Evolutionary conservation across 306 rosid species (phyloP), one percentile per base, ranked within the genome.

Genomic region (Medicago ruthenica): DNA sequence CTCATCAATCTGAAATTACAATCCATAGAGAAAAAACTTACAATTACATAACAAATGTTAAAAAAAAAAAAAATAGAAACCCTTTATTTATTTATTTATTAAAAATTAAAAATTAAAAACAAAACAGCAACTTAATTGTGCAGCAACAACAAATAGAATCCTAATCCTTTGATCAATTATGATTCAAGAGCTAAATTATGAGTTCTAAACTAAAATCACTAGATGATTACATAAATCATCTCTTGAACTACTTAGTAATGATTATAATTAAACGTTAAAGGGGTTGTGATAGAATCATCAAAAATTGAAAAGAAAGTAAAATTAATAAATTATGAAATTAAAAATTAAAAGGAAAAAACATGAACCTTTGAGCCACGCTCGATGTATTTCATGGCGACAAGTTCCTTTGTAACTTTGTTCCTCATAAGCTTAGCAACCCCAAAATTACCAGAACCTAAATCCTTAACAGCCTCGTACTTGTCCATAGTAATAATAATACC

Each of bases 361-460:
- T 18, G 34, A 27, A 88, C 90, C 88, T 81, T 86, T 41, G 10
- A 68, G 61, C 93, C 93, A 59, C 93, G 89, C 72, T 89, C 93
- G 76, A 89, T 86, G 86, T 85, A 89, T 85, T 89, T 89, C 89
- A 89, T 86, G 77, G 93, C 93, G 4, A 89, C 93, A 10, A 89
- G 93, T 60, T 89, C 93, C 84, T 85, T 86, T 58, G 93, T 88
- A 39, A 82, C 85, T 81, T 86, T 88, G 73, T 86, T 78, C 31
- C 93, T 87, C 87, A 88, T 22, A 6, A 88, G 90, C 83, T 87
- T 75, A 4, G 93, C 93, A 12, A 88, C 93, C 34, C 93, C 93
- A 45, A 88, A 88, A 79, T 86, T 89, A 4, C 93, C 93, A 67
- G 84, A 76, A 11, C 93, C 93, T 79, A 89, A 79, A 65, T 86